Base-by-base conservation (phyloP, 1,284 basidiomycete genomes). In the Ceratobasidium sp. region DNA sequence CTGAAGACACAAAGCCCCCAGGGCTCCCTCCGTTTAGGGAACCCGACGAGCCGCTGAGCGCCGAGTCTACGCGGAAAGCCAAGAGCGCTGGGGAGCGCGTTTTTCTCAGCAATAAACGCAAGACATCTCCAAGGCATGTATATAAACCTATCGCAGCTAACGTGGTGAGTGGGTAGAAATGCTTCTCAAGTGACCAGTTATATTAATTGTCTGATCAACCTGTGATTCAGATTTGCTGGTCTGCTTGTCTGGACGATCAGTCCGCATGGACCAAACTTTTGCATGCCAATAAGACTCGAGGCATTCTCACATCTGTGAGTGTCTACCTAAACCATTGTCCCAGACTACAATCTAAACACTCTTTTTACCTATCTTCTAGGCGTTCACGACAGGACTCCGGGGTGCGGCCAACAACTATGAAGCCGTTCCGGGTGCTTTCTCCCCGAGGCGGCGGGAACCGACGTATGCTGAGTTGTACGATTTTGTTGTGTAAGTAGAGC, bases 401-500 rank as follows among this genome's bases (percentile, higher is more conserved):
- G 71, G 71, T 24, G 59, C 57, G 6, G 71, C 71, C 44, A 48
- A 57, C 62, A 62, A 73, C 19, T 73, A 73, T 36, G 51, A 73
- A 15, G 48, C 33, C 19, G 62, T 73, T 36, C 71, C 71, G 22
- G 71, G 71, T 22, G 71, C 31, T 8, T 73, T 73, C 36, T 36
- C 54, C n/a, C 59, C 71, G 33, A 59, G 63, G 17, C 71, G 62
- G 27, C 71, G 71, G 48, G 41, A 19, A 17, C 57, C 71, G 17
- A 73, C 71, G 36, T 73, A 73, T 53, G 71, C 71, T 14, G 71
- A 73, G 31, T n/a, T 73, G 9, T 73, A 53, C 29, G 71, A 73
- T 24, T 73, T 62, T 36, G 53, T 73, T 29, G 27, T 59, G 71
- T 63, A 33, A 53, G 71, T 63, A 4, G 36, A 45, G 14, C 24